These are phyloP conservation scores for Starmerella khaoyaiensis DNA, from an alignment of 805 yeast species.

Conservation along the genomic window DNA sequence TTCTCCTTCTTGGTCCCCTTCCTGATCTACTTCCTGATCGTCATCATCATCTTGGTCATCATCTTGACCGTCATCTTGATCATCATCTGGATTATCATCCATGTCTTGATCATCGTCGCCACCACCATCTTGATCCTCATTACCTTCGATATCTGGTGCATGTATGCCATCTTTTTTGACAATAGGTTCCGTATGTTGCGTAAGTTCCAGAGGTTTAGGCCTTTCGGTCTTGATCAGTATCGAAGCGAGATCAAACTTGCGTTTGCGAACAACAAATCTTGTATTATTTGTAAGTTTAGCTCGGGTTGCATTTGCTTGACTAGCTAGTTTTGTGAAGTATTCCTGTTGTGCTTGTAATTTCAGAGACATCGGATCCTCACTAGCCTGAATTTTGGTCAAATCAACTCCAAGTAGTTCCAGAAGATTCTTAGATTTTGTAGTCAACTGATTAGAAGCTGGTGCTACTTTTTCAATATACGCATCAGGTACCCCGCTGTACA, in stretches of 20 bases:
- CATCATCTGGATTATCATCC: not conserved
- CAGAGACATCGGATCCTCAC: not conserved
- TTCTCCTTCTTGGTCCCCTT: not conserved
- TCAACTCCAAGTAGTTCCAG: too few relatives aligned
- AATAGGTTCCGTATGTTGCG: not conserved
- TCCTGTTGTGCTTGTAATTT: not conserved
- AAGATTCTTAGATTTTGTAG: not conserved
- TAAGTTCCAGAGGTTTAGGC: not conserved
- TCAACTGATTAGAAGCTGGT: not conserved
- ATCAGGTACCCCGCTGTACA: slow-evolving; percentile 1
- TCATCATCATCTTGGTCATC: not conserved
- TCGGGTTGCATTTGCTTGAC: slow-evolving; percentile 7
- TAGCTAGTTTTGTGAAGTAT: slow-evolving; percentile 2
- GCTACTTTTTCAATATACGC: not conserved
- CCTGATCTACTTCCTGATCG: not conserved
- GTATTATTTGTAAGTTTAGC: slow-evolving; percentile 17
- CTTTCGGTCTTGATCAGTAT: slow-evolving; percentile 10
- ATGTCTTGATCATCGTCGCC: not conserved
- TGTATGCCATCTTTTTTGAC: not conserved
- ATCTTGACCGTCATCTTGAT: not conserved
- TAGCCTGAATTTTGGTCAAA: not conserved
- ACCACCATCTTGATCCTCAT: not conserved
- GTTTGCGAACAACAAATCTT: slow-evolving; percentile 42
- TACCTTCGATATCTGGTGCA: not conserved
- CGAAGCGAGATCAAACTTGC: slow-evolving; percentile 21